phyloP scores from a whole-genome alignment of 257 asterid genomes.

The Oldenlandia corymbosa region DNA sequence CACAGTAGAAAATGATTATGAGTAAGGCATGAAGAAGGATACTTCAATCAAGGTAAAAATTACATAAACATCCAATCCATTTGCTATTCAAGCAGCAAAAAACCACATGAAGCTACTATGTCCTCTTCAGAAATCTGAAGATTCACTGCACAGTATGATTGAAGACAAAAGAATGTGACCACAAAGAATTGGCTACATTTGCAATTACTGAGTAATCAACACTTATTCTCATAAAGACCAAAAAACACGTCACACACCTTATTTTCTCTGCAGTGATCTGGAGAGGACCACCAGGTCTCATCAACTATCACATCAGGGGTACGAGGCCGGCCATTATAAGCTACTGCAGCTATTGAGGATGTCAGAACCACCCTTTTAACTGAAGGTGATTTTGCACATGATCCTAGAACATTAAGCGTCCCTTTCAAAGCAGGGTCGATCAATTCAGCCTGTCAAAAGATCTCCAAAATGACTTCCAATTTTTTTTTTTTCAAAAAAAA shows the following conservation, averaged over 20 bases:
- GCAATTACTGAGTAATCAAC: neutral
- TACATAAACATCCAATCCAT: no score
- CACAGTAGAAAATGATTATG: no score
- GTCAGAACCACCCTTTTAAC: conserved; percentile 64
- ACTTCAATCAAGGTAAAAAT: no score
- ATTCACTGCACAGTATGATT: neutral
- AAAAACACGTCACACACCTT: conserved; percentile 26
- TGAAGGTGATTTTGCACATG: conserved; percentile 63
- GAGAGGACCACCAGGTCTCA: conserved; percentile 64
- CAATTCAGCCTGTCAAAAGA: conserved; percentile 48
- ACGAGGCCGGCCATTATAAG: conserved; percentile 49
- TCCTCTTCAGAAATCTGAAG: neutral
- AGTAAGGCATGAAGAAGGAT: no score
- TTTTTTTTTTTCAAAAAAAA: no score
- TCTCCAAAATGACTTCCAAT: conserved; percentile 2
- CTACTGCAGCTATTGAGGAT: conserved; percentile 73
- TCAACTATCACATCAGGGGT: conserved; percentile 67
- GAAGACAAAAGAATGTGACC: neutral
- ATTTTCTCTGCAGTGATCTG: conserved; percentile 47
- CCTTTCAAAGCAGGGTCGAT: conserved; percentile 84
- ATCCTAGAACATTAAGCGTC: conserved; percentile 67
- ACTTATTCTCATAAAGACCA: neutral
- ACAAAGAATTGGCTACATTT: no score
- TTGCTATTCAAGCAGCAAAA: no score
- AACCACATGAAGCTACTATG: neutral